Evolutionary conservation across 805 yeast species (phyloP), one percentile per base, ranked within the genome.

Genomic region (Saturnispora sanitii): DNA sequence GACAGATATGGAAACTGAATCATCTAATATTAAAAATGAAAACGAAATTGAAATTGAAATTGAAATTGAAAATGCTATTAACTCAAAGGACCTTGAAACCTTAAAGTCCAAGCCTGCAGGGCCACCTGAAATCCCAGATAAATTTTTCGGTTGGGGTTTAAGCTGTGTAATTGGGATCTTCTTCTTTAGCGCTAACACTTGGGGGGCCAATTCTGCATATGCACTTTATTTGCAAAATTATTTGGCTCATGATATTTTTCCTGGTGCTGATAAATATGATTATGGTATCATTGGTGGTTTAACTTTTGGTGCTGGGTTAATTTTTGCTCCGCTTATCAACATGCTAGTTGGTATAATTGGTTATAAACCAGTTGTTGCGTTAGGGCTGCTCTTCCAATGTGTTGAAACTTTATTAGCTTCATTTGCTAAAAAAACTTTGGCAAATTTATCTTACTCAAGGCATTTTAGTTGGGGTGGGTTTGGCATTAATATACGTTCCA

Each of bases 201-300:
- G 90, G 88, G 92, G 92, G 12, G 71, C 81, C 48, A 80, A 80
- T 48, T 63, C 75, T 6, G 81, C 79, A 3, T 82, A 68, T 53
- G 80, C 85, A 22, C 69, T 82, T 5, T 79, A 76, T 47, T 60
- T 81, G 20, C 68, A 81, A 1, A 67, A 66, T 46, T 82, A 78
- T 51, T 46, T 80, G 19, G 67, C 70, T 32, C 53, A 69, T 39
- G 57, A 70, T 35, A 60, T 67, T 0, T 79, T 76, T 47, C 60
- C 62, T 0, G 82, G 79, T 3, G 79, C 80, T 0, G 54, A 68
- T 1, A 70, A 70, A 38, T 59, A 72, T 41, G 82, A 78, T 45
- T 82, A 70, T 55, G 83, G 84, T 11, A 60, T 73, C 31, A 69
- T 82, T 43, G 84, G 87, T 1, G 88, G 90, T 3, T 51, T 81